Conservation (phyloP, 2,329 filamentous ascomycete genomes). For the Monosporascus ibericus region DNA sequence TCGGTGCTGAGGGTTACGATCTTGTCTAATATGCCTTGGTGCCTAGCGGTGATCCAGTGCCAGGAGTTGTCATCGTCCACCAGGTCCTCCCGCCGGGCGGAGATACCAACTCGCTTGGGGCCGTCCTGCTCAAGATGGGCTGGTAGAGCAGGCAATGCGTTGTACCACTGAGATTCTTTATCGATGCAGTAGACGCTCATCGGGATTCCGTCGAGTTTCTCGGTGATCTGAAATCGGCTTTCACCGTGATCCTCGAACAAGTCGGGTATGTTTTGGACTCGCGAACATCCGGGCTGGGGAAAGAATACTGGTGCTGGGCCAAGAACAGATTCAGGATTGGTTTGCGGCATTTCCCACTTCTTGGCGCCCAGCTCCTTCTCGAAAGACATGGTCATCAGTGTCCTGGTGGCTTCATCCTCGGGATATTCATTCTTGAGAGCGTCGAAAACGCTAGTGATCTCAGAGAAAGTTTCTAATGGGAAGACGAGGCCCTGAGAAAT, state of each 20-base stretch:
- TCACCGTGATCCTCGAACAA: constrained; percentile 9
- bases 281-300: constrained; percentile 16
- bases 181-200: constrained; percentile 24
- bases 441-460: constrained; percentile 10
- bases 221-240: constrained; percentile 22
- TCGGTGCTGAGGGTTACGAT: constrained; percentile 2
- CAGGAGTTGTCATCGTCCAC: constrained; percentile 8
- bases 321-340: constrained; percentile 1
- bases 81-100: constrained; percentile 11
- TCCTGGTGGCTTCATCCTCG: constrained; percentile 3
- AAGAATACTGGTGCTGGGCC: constrained; percentile 22
- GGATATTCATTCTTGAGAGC: constrained; percentile 10
- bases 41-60: constrained; percentile 19
- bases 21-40: constrained; percentile 15
- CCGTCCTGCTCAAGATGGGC: constrained; percentile 2
- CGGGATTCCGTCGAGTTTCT: constrained; percentile 27
- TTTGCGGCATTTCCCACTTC: constrained; percentile 19
- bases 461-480: constrained; percentile 12
- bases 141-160: constrained; percentile 9
- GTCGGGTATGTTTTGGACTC: constrained; percentile 20
- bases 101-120: constrained; percentile 15
- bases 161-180: constrained; percentile 13
- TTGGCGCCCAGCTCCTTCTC: constrained; percentile 19
- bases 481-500: constrained; percentile 26
- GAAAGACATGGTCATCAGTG: constrained; percentile 17